These are phyloP conservation scores for Mortierella sp. DNA, from an alignment of 371 early-diverging fungal species.

Conservation along the genomic window DNA sequence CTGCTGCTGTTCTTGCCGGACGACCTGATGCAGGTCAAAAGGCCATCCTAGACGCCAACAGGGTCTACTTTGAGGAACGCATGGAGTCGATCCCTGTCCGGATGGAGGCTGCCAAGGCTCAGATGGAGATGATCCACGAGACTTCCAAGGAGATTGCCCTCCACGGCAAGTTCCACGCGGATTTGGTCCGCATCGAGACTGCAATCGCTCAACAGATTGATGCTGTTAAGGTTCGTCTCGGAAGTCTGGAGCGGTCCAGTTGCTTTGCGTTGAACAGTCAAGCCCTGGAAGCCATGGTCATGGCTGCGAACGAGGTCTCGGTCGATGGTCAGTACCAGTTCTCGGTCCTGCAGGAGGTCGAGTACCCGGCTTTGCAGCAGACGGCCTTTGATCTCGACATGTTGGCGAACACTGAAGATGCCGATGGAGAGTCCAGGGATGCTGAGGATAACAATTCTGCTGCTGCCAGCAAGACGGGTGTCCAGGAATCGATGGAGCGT, in stretches of 20 bases:
- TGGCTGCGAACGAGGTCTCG: constrained; percentile 40
- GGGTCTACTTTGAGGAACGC: constrained; percentile 27
- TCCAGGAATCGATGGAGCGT: constrained; percentile 52
- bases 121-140: constrained; percentile 49
- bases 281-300: constrained; percentile 34
- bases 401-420: constrained; percentile 15
- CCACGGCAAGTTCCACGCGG: constrained; percentile 56
- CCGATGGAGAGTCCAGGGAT: neutral
- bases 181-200: constrained; percentile 55
- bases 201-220: constrained; percentile 54
- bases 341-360: constrained; percentile 53
- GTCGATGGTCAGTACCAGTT: constrained; percentile 52
- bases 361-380: constrained; percentile 44
- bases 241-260: constrained; percentile 54
- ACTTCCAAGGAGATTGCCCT: constrained; percentile 54
- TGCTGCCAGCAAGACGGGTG: constrained; percentile 23
- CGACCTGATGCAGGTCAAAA: constrained; percentile 8
- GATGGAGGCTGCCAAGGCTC: constrained; percentile 33
- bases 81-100: constrained; percentile 24
- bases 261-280: constrained; percentile 52
- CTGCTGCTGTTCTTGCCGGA: neutral
- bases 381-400: constrained; percentile 53
- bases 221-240: constrained; percentile 48
- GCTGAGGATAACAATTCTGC: constrained; percentile 5
- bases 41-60: constrained; percentile 33